Conservation (phyloP, 768 basidiomycete genomes). For the Termitomyces sp. region DNA sequence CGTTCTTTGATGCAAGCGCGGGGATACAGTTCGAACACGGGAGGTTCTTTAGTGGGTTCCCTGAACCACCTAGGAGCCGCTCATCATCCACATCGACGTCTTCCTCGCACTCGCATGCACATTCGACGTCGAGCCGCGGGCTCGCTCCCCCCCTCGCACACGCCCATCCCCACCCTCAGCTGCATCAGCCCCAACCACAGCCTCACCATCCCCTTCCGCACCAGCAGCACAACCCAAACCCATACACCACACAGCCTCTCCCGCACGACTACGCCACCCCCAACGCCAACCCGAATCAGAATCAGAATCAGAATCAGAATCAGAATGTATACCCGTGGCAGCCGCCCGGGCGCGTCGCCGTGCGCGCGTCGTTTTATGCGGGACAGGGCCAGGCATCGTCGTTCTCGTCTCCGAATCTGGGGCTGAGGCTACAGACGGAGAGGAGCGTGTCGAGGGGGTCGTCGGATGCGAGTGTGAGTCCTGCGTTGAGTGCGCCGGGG, state of each 20-base stretch:
- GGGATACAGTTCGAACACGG: neutral
- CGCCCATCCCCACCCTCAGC: neutral
- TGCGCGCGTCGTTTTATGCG: conserved; percentile 9
- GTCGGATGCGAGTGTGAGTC: neutral
- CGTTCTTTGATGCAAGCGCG: neutral
- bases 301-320: too few species aligned
- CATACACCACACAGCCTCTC: conserved; percentile 6
- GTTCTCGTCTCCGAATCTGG: conserved; percentile 16
- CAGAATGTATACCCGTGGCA: neutral
- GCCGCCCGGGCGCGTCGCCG: conserved; percentile 7
- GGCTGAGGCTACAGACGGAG: conserved; percentile 7
- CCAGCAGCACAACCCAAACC: neutral
- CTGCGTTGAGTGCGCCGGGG: neutral
- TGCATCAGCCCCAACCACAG: neutral
- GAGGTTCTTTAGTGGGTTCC: neutral
- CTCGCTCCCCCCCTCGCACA: neutral
- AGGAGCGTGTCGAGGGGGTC: neutral
- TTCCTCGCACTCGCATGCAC: conserved; percentile 22
- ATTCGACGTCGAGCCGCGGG: conserved; percentile 18
- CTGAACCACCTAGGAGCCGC: conserved; percentile 16
- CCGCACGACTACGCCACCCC: neutral
- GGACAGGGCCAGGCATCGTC: conserved; percentile 3
- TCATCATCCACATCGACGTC: conserved; percentile 17
- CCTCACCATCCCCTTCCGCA: neutral
- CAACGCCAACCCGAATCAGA: too few species aligned